Evolutionary conservation across 1,139 yeast genomes (phyloP), one percentile per base, ranked within the genome.

Genomic region (Yamadazyma dendronema): DNA sequence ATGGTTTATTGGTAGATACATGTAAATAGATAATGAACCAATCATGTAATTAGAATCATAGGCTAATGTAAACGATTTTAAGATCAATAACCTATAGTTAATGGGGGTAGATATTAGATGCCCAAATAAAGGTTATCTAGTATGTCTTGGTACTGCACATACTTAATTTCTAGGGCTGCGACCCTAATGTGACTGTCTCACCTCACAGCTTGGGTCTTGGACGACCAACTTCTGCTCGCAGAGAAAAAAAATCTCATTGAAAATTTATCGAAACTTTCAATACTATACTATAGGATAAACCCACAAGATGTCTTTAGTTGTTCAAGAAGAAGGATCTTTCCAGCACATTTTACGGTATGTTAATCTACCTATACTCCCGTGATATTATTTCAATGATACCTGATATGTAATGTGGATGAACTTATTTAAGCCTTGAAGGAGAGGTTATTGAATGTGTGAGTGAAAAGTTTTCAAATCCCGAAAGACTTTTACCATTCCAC

Each of bases 301-400:
- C 9, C 17, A 5, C 76, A 80, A 74, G 66, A 84, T 85, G 95
- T 84, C 95, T 74, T 85, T 90, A 84, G 96, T 88, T 78, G 94
- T 90, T 77, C 94, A 87, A 78, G 97, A 92, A 81, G 84, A 87
- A 81, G 96, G 96, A 77, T 86, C 94, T 72, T 92, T 94, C 96
- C 98, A 94, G 81, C 99, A 94, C 95, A 92, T 92, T 81, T 88
- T 92, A 81, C 98, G 97, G 95, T 85, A 84, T 74, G 95, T 84
- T 30, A 4, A 12, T 24, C 23, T 12, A 24, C n/a, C n/a, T n/a
- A n/a, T n/a, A n/a, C n/a, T n/a, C n/a, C n/a, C n/a, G n/a, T n/a
- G n/a, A n/a, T n/a, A n/a, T n/a, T n/a, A n/a, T n/a, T n/a, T n/a
- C n/a, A n/a, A n/a, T n/a, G n/a, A n/a, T n/a, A n/a, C n/a, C n/a